A percentile compares a stretch with the other conserved stretches of the same genome.
These are phyloP conservation scores for Rutstroemia sp. DNA, from an alignment of 2,329 filamentous ascomycete genomes.

Conservation along the genomic window DNA sequence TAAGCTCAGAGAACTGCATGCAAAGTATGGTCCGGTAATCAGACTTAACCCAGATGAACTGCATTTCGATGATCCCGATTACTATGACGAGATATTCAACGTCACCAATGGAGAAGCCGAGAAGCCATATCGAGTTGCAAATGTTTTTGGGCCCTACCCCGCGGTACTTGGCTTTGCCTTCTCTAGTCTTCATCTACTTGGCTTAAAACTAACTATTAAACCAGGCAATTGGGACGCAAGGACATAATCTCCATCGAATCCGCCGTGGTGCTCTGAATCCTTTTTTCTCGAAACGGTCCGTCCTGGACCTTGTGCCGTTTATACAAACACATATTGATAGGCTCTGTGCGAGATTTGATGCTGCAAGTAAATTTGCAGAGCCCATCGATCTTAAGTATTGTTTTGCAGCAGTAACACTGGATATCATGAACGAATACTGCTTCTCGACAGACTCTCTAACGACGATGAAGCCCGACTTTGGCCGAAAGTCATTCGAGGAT, in stretches of 20 bases:
- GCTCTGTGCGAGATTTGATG: neutral
- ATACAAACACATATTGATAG: constrained; percentile 1
- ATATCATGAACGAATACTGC: constrained; percentile 7
- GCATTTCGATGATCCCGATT: constrained; percentile 12
- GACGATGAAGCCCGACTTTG: neutral
- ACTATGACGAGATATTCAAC: constrained; percentile 10
- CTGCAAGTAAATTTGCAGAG: neutral
- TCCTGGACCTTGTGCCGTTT: neutral
- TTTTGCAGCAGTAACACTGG: neutral
- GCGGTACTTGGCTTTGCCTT: neutral
- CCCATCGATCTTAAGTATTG: constrained; percentile 1
- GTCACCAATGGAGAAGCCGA: neutral
- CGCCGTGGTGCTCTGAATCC: constrained; percentile 12
- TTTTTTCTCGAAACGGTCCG: constrained; percentile 14
- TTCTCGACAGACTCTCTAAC: constrained; percentile 9
- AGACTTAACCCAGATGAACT: constrained; percentile 13
- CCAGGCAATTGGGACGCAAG: constrained; percentile 7
- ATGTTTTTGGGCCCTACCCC: constrained; percentile 3
- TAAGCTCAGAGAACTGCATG: constrained; percentile 36
- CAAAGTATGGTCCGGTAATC: constrained; percentile 29
- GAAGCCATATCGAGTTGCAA: neutral
- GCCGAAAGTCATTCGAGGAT: neutral
- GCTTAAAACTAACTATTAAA: neutral
- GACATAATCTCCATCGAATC: constrained; percentile 13
- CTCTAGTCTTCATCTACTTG: neutral